Evolutionary conservation across 331 rosid genomes (phyloP), one percentile per base, ranked within the genome.

Genomic region (Ulmus americana): DNA sequence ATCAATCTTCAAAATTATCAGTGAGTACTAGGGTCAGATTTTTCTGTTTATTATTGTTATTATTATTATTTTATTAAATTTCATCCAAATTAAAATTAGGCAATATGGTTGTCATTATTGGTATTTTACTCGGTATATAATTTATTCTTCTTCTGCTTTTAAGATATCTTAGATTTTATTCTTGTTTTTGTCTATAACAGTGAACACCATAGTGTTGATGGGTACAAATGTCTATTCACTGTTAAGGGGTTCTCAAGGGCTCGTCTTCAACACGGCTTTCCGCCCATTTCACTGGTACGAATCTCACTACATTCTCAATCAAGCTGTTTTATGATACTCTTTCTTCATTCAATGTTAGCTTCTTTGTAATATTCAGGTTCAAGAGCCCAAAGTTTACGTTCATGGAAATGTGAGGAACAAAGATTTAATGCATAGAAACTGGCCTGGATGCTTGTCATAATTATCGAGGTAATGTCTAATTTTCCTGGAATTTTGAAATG

Each of bases 181-280:
- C 6, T 70, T 40, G 6, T 13, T 58, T 42, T 53, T 77, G 40
- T 56, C 28, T 59, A 51, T 70, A 22, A 56, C 83, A 92, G 98
- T 39, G 98, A 92, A 71, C 85, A 83, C 65, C 77, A 86, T 10
- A 55, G 42, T 47, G 69, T 88, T 60, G 73, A 82, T 59, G 95
- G 98, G 67, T 92, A 81, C 78, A 80, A 79, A 67, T 92, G 96
- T 79, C 83, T 92, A 56, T 86, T 85, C 65, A 20, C 80, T 45
- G 67, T 69, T 62, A 70, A 82, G 46, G 96, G 95, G 46, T 89
- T 92, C 77, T 77, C 90, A 11, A 74, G 84, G 73, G 39, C 61
- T 59, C 83, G 65, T 63, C 67, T 83, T 64, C 76, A 73, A 45
- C 45, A 7, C 41, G 83, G 84, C 56, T 82, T 85, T 68, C 97